Evolutionary conservation across 208 protist species (phyloP), one percentile per base, ranked within the genome.

Genomic region (Leishmania guyanensis): DNA sequence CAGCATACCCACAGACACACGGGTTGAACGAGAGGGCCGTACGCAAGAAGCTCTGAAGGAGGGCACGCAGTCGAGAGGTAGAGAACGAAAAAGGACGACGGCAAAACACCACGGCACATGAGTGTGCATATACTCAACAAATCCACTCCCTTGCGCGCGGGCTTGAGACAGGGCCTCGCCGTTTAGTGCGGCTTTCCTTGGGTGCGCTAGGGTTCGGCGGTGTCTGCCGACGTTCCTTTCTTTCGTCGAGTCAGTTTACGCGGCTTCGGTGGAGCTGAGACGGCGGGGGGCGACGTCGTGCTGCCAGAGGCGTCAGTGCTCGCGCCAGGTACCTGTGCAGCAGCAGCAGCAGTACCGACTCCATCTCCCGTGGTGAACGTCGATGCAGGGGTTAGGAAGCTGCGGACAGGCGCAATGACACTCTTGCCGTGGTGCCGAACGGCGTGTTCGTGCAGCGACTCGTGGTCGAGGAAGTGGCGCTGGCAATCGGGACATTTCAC

Each of bases 381-480:
- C 68, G 69, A 33, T 5, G 53, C 33, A 17, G 50, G 48, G n/a
- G 82, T 66, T 68, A 88, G 84, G 70, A 96, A 88, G 29, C 83
- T 53, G 10, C 82, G 89, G 33, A 87, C 74, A 16, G 89, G 88
- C 22, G 78, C 88, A 5, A 82, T 80, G 2, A 90, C 86, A 73
- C 92, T 85, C 66, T 92, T 93, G 53, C 89, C 33, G 87, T 97
- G 94, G 69, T 97, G 94, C 54, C 87, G 87, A 29, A 94, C 89
- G 20, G 81, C 84, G 80, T 97, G 94, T 4, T 72, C 51, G 60
- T 92, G 90, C 50, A 96, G 80, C 2, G 90, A 89, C 60, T 94
- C 87, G 60, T 87, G 43, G 75, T 62, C 84, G 6, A 97, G 80
- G 70, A 97, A 95, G 54, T 75, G 81, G 1, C 93, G 91, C 20